Percentiles rank a stretch among this genome's conserved stretches.
These are phyloP conservation scores for Keithomyces neogunnii DNA, from an alignment of 2,329 filamentous ascomycete species.

Conservation along the genomic window DNA sequence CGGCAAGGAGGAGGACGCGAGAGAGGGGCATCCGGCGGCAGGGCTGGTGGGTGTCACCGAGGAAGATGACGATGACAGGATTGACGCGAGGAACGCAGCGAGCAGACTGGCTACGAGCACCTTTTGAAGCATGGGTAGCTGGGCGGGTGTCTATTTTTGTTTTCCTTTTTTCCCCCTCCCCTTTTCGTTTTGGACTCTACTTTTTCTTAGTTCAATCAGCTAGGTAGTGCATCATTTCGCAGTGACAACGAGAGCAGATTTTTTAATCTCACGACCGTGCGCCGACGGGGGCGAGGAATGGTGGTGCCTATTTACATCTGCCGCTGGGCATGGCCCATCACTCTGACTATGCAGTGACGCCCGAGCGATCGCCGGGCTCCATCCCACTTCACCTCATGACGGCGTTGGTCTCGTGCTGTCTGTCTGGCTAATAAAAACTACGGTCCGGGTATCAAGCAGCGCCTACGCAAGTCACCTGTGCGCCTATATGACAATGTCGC, in stretches of 20 bases:
- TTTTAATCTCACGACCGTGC: background rate
- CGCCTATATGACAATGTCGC: conserved; percentile 23
- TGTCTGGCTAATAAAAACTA: no score
- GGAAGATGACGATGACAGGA: conserved; percentile 84
- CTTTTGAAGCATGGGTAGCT: conserved; percentile 46
- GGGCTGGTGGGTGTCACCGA: conserved; percentile 34
- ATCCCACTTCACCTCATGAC: background rate
- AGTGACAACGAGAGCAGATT: background rate
- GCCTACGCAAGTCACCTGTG: background rate
- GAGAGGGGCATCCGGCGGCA: background rate
- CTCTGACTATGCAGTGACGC: background rate
- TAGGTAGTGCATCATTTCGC: background rate
- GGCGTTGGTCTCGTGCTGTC: no score
- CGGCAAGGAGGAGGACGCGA: conserved; percentile 31
- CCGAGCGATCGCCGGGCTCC: no score
- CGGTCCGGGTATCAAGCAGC: no score
- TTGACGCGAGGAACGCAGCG: conserved; percentile 93
- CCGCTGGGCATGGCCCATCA: background rate
- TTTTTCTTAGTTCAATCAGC: background rate
- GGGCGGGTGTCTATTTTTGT: background rate
- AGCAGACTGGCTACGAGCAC: conserved; percentile 90
- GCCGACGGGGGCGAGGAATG: no score
- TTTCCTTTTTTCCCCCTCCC: background rate
- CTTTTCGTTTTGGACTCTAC: no score
- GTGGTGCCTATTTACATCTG: background rate